Evolutionary conservation across 78 protist species (phyloP), one percentile per base, ranked within the genome.

Genomic region (Guillardia theta): DNA sequence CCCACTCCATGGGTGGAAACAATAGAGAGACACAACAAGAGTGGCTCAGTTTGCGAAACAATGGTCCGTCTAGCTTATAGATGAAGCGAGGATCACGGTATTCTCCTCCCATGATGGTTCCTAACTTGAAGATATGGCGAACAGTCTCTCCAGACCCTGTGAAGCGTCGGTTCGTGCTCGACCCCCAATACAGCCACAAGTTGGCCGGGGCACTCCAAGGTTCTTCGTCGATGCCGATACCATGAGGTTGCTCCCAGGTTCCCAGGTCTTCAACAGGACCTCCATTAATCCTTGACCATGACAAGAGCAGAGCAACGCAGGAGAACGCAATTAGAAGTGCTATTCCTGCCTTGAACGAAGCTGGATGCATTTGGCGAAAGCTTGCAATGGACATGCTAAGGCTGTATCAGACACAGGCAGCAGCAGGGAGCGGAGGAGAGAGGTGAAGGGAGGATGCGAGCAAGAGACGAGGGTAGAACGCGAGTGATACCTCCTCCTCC

Each of bases 121-220:
- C 83, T 43, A 70, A 36, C 41, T 70, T 70, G 83, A 70, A 70
- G 41, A 70, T 70, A 24, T 70, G 83, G 9, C 83, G 83, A 12
- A 70, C 41, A 36, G 15, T 24, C 41, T 70, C 83, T 22, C 83
- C 83, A 1, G 83, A 70, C 46, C 83, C 83, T 22, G 83, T 70
- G 45, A 70, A 33, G 33, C 83, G 83, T 43, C 83, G 83, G 41
- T 70, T 70, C 36, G 83, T 70, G 0, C 46, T 70, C 6, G 83
- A 70, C 46, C 83, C 83, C 83, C 83, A 70, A 43, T 70, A 70
- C 83, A 70, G 83, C 83, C 83, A 70, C 46, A 70, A 43, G 83
- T 70, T 70, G 10, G 33, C 41, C 15, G 83, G 83, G 12, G 83
- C 83, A 12, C 36, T 22, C 83, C 83, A 70, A 36, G 83, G 83